Evolutionary conservation across 441 rosid species (phyloP), one percentile per base, ranked within the genome.

Genomic region (Pelargonium fulgidum): DNA sequence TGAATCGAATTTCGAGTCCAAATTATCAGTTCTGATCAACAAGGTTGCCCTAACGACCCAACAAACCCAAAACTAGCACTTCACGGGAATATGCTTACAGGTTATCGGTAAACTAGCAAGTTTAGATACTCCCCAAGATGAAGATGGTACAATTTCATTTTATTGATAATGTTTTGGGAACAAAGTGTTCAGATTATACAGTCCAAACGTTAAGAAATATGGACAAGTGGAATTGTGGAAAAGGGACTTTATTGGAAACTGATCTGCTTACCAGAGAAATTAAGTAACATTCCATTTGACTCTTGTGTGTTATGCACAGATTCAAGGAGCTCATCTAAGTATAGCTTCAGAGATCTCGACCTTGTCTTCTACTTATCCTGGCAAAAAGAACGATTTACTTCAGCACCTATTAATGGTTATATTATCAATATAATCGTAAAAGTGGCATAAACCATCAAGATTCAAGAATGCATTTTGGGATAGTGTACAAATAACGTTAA

Each of bases 341-440:
- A 56, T 56, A 1, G 58, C 4, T 50, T 50, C 3, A 16, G 7
- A 50, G 19, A n/a, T n/a, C 19, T n/a, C 17, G 19, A 6, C 17
- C 58, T 5, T 14, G 62, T 56, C 20, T 56, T 56, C 62, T 56
- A 56, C 29, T 56, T 26, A 20, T 56, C 62, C 62, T 56, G 29
- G 26, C 26, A 10, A 19, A 56, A 17, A 56, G 1, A 56, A 17
- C 10, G 12, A 19, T 56, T 56, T 56, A 6, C 20, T 56, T 56
- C 62, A 17, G 62, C 13, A 56, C 10, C 20, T 56, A 24, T 29
- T 56, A 19, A 22, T 54, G 16, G 19, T 26, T 26, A 26, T 26
- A 26, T 3, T 26, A 26, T 26, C 5, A 29, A 29, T 29, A 29
- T 29, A 29, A 36, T 36, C 41, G 1, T 36, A 36, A 36, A 36